Conservation (phyloP, 495 filamentous ascomycete genomes). For the Penicillium silybi region DNA sequence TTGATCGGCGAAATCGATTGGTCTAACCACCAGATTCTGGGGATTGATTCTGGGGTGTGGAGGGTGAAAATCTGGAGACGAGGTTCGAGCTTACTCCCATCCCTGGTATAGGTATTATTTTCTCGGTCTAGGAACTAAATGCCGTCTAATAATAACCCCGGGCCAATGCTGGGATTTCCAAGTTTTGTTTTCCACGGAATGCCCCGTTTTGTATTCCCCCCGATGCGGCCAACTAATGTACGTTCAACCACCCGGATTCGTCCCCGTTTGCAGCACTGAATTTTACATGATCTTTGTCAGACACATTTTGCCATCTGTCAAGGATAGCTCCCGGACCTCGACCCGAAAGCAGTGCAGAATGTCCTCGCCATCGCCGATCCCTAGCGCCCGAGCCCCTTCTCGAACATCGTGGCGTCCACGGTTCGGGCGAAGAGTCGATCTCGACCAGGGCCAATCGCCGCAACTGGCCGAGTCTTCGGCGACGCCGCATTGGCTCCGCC, state of each 20-base stretch:
- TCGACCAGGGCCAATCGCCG: not conserved
- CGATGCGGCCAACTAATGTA: conserved; percentile 12
- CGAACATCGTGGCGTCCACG: conserved; percentile 2
- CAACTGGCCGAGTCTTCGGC: not conserved
- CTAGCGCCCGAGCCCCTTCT: not conserved
- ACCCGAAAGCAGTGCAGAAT: not conserved
- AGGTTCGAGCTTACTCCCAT: not conserved
- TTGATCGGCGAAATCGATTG: not conserved
- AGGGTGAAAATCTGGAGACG: conserved; percentile 5
- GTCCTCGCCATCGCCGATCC: not conserved
- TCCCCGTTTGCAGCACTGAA: not conserved
- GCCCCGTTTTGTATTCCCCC: not conserved
- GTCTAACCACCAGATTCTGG: not conserved
- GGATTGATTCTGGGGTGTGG: not conserved
- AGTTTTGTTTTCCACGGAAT: conserved; percentile 5
- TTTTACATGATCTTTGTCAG: not conserved
- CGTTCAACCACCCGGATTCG: too few relatives aligned
- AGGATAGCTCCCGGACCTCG: too few relatives aligned
- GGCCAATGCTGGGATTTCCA: too few relatives aligned
- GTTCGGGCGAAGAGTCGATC: conserved; percentile 10
- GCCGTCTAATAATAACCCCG: not conserved
- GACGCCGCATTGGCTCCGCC: conserved; percentile 8
- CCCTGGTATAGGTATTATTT: not conserved
- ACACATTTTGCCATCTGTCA: not conserved
- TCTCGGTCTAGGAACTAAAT: not conserved